A percentile compares a stretch with the other conserved stretches of the same genome.
These are phyloP conservation scores for Ceratocystis ficicola DNA, from an alignment of 2,329 filamentous ascomycete species.

Conservation along the genomic window DNA sequence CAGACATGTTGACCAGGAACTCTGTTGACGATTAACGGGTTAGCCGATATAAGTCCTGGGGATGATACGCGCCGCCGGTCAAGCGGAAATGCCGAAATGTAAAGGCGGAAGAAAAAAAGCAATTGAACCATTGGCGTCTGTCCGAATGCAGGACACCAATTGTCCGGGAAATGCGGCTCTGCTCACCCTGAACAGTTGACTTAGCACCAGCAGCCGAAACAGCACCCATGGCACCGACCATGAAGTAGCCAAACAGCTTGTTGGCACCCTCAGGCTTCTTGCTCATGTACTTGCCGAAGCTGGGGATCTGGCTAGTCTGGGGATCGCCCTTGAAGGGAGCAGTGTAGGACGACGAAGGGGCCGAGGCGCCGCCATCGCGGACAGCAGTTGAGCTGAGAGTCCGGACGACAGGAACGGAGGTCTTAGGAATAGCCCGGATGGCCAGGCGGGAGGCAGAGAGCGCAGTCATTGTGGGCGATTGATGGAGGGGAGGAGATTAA, in stretches of 20 bases:
- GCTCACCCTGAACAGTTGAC: constrained; percentile 92
- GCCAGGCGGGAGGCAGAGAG: constrained; percentile 58
- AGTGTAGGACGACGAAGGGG: constrained; percentile 39
- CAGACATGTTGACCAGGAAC: constrained; percentile 99
- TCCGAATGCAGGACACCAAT: constrained; percentile 11
- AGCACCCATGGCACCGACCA: constrained; percentile 91
- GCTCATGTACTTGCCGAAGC: constrained; percentile 79
- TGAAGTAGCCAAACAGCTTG: constrained; percentile 93
- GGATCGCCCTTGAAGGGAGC: constrained; percentile 51
- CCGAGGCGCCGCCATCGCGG: constrained; percentile 33
- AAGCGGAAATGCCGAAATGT: neutral
- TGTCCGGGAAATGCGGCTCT: constrained; percentile 11
- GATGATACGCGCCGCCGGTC: neutral
- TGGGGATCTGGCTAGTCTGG: constrained; percentile 61
- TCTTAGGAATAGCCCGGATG: constrained; percentile 45
- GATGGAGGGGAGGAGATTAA: constrained; percentile 16
- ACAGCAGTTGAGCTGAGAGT: constrained; percentile 45
- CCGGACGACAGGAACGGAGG: constrained; percentile 35
- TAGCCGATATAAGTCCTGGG: constrained; percentile 23
- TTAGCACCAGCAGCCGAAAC: constrained; percentile 89
- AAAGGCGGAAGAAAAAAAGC: constrained; percentile 1
- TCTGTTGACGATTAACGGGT: constrained; percentile 43
- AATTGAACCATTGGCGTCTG: constrained; percentile 24
- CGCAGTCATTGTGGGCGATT: constrained; percentile 49
- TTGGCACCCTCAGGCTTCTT: constrained; percentile 56